Evolutionary conservation across 1,284 basidiomycete genomes (phyloP), one percentile per base, ranked within the genome.

Genomic region (Meripilus lineatus): DNA sequence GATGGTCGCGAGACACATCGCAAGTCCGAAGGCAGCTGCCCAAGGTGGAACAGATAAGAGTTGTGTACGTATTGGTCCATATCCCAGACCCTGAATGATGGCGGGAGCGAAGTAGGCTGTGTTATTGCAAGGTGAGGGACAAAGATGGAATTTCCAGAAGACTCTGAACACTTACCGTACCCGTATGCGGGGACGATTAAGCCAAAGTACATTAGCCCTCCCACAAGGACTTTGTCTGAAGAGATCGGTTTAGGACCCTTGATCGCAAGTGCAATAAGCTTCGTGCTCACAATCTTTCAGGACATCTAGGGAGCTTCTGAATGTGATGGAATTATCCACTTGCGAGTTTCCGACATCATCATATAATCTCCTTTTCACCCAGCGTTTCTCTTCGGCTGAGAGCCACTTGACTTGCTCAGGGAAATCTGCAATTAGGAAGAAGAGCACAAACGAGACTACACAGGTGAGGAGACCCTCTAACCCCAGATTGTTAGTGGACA

Each of bases 1-100:
- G 7, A 42, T 18, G 21, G 47, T 37, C 22, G 57, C 57, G 21
- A 58, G 20, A 30, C 37, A 30, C 55, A 62, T 53, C 13, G 58
- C 49, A 15, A 57, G 42, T 3, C 45, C 52, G 41, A 58, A 61
- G 32, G 58, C 52, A 37, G 50, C 53, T 3, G 52, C 59, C 47
- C 68, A 73, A 18, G 71, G 69, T 15, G 73, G 74, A 6, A 76
- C 72, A 2, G 72, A 71, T 54, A 69, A 66, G 4, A 77, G 65
- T 52, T 76, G 74, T 1, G 71, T 69, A 14, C 55, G 53, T 14
- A 71, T 65, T 38, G 54, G 53, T n/a, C 59, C 59, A 55, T 72
- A 68, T 3, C 72, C 73, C n/a, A 74, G 57, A 4, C 52, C 58
- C 42, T 59, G 55, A 43, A 63, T 56, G 46, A 62, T 63, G 22